Evolutionary conservation across 2,329 filamentous ascomycete species (phyloP), one percentile per base, ranked within the genome.

Genomic region (Bipolaris cookei): DNA sequence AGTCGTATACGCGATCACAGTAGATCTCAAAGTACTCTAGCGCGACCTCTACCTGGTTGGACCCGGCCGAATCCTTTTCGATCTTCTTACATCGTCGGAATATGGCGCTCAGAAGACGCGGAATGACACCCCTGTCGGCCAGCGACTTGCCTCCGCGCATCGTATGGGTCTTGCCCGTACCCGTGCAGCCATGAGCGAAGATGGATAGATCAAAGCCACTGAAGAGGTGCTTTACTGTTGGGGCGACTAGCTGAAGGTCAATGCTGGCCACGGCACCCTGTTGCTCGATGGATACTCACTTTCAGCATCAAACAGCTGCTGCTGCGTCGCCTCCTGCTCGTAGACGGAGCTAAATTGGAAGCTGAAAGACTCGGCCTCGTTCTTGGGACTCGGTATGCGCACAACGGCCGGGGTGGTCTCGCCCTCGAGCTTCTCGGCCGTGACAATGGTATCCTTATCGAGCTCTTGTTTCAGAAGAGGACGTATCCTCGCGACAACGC

Each of bases 11-110:
- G 74, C 94, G 94, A 80, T 97, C 93, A 76, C 96, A 97, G 79
- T 97, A 97, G 65, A 97, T 97, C 76, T 97, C 93, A 79, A 96
- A 97, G 79, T 97, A 97, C 25, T 91, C 93, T 70, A 97, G 83
- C 11, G 86, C 83, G 14, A 97, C 91, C 7, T 86, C 81, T 20
- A 96, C 90, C 1, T 80, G 83, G 0, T 88, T 93, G 49, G 86
- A 81, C 10, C 88, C 90, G 4, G 83, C 81, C 2, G 88, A 85
- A 69, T 96, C 92, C 77, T 94, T 95, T 63, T 86, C 84, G 16
- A 95, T 88, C 81, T 96, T 96, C 77, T 92, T 90, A 62, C 89
- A 89, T 58, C 91, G 84, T 45, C 94, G 86, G 75, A 94, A 98
- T 56, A 98, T 90, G 66, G 86, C 87, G 77, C 91, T 96, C 41